phyloP scores from a whole-genome alignment of 2,329 filamentous ascomycete species.

The Exutisphaerella laricina region DNA sequence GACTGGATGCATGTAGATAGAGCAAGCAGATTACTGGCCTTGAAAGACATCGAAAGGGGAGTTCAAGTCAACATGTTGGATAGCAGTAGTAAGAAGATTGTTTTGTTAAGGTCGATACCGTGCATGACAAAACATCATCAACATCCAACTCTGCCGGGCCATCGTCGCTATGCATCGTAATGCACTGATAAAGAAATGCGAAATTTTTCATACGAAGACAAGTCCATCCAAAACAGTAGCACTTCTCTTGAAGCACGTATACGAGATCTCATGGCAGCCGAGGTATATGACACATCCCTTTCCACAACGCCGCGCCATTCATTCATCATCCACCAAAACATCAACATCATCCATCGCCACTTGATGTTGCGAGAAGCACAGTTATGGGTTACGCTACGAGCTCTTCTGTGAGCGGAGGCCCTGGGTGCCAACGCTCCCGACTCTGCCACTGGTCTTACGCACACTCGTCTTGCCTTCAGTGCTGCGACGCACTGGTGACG shows the following conservation, averaged over 20 bases:
- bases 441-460: slow-evolving; percentile 47
- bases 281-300: slow-evolving; percentile 6
- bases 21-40: too few relatives aligned
- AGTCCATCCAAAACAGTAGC: neutral
- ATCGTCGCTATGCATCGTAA: too few relatives aligned
- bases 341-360: slow-evolving; percentile 8
- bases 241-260: neutral
- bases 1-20: too few relatives aligned
- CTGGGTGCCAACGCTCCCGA: slow-evolving; percentile 39
- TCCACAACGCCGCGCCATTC: slow-evolving; percentile 16
- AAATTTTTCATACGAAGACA: neutral
- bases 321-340: slow-evolving; percentile 10
- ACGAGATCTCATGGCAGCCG: slow-evolving; percentile 1
- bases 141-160: too few relatives aligned
- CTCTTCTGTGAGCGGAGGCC: slow-evolving; percentile 19
- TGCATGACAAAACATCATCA: neutral
- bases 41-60: too few relatives aligned
- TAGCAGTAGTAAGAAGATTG: too few relatives aligned
- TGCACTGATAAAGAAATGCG: too few relatives aligned
- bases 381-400: too few relatives aligned
- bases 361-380: too few relatives aligned
- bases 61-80: too few relatives aligned
- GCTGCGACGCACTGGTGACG: slow-evolving; percentile 41
- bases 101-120: neutral
- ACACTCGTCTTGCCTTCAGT: slow-evolving; percentile 46